Base-by-base conservation (phyloP, 768 basidiomycete genomes). In the Boletus subcaerulescens region DNA sequence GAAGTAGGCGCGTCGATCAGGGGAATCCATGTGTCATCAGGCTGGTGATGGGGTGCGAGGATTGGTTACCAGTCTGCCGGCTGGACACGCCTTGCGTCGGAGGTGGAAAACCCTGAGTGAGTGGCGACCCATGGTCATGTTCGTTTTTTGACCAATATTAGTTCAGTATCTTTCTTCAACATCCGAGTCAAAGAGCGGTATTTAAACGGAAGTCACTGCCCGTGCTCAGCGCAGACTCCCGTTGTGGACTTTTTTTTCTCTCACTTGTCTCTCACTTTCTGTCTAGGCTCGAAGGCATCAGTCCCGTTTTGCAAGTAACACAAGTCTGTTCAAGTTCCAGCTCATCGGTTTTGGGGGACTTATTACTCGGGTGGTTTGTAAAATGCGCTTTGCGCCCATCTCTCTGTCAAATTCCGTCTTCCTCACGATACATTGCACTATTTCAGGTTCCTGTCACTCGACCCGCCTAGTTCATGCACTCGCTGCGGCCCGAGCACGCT, bases 91-190 rank as follows among this genome's bases (percentile, higher is more conserved):
- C 44, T 39, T 38, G 45, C 36, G 52, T 65, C 55, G 59, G 62
- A 62, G 58, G 57, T 61, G 61, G 61, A 59, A 68, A 66, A 57
- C 48, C n/a, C n/a, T n/a, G n/a, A 41, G 24, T 47, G 36, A 38
- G 35, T 17, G 43, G 31, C 48, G 35, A 20, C 14, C 20, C 15
- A 42, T 39, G 26, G 40, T 43, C 48, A 29, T 41, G 57, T 58
- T 65, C 52, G 45, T 53, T 38, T 52, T 48, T 59, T 38, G 44
- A 46, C 47, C 22, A 55, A 45, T 33, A 50, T 32, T 40, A n/a
- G 18, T 45, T 47, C 56, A 24, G 20, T 46, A 13, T 45, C 45
- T 24, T 61, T 56, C 39, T 55, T 42, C 48, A 26, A 14, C 46
- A 32, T 29, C 22, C 22, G 22, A 24, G 22, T 24, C 31, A 24